Percentiles rank a stretch among this genome's conserved stretches.
phyloP scores from a whole-genome alignment of 768 basidiomycete genomes.

The Hemileccinum rubropunctum region DNA sequence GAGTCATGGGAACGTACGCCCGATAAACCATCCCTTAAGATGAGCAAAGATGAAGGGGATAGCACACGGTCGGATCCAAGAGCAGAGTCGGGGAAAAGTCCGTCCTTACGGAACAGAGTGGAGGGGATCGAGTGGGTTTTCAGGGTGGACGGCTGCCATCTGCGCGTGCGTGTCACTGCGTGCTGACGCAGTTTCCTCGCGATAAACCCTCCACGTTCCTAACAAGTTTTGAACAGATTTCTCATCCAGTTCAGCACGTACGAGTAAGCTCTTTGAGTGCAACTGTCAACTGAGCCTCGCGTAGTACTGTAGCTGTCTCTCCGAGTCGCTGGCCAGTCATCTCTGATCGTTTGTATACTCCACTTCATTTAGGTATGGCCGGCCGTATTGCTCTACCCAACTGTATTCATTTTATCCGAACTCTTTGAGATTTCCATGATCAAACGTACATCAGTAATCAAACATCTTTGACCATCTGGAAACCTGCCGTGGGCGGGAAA shows the following conservation, averaged over 20 bases:
- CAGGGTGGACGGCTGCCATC: slow-evolving; percentile 30
- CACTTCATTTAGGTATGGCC: slow-evolving; percentile 35
- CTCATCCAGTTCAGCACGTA: slow-evolving; percentile 39
- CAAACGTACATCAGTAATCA: slow-evolving; percentile 35
- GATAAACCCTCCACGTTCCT: not conserved
- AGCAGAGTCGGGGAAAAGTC: not conserved
- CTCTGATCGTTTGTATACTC: slow-evolving; percentile 27
- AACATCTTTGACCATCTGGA: slow-evolving; percentile 35
- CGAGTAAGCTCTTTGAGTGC: slow-evolving; percentile 25
- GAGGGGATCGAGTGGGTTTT: slow-evolving; percentile 16
- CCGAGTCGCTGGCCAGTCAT: not conserved
- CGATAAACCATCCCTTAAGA: too few species aligned
- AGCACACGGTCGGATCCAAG: not conserved
- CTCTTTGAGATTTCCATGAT: slow-evolving; percentile 37
- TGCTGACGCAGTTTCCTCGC: not conserved
- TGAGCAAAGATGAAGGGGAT: not conserved
- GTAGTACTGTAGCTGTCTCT: not conserved
- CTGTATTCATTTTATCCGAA: not conserved
- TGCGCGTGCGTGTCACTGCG: slow-evolving; percentile 31
- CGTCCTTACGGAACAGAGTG: not conserved
- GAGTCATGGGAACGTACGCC: too few species aligned
- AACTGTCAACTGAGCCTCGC: too few species aligned
- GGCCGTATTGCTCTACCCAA: not conserved
- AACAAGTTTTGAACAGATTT: slow-evolving; percentile 24
- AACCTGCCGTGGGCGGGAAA: too few species aligned